Base-by-base conservation (phyloP, 2,329 filamentous ascomycete species). In the Colletotrichum shisoi region DNA sequence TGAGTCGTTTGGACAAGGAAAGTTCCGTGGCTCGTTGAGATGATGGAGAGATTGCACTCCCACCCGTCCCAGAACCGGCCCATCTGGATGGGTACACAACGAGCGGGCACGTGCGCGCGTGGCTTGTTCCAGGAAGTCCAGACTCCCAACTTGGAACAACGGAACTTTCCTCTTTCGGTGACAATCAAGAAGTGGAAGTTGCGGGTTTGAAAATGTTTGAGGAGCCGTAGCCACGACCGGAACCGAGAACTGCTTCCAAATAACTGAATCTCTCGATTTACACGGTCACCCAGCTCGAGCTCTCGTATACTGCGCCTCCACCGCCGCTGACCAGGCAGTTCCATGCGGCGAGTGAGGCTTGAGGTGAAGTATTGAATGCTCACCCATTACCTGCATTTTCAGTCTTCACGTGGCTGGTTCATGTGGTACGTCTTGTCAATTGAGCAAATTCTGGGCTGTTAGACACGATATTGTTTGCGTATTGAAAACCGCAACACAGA, bases 61-160 rank as follows among this genome's bases (percentile, higher is more conserved):
- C 27, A 21, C 11, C 40, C 17, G 46, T 27, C 40, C 49, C 24
- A n/a, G 39, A 21, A 37, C 42, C 8, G n/a, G 11, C 13, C 31
- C 54, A 52, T 21, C 27, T 63, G 24, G 46, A 34, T 19, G 27
- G 31, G 3, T 24, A 44, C 46, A 52, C 46, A n/a, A 17, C 39
- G 39, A 34, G 19, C 5, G 40, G 46, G 62, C 56, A 60, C 31
- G 57, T 53, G 57, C 40, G 19, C 12, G n/a, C 17, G 4, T 42
- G 45, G 11, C 31, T 9, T 46, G 45, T 59, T 40, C 34, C 31
- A 34, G 31, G 7, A 34, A 34, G 31, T 34, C 31, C 9, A 51
- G 57, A 51, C 57, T 19, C 17, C 42, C 21, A 3, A 6, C 40
- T 39, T 27, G 21, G 27, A 31, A 37, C n/a, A 40, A 39, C 37